Conservation (phyloP, 2,329 filamentous ascomycete species). For the Penicillium sp. region DNA sequence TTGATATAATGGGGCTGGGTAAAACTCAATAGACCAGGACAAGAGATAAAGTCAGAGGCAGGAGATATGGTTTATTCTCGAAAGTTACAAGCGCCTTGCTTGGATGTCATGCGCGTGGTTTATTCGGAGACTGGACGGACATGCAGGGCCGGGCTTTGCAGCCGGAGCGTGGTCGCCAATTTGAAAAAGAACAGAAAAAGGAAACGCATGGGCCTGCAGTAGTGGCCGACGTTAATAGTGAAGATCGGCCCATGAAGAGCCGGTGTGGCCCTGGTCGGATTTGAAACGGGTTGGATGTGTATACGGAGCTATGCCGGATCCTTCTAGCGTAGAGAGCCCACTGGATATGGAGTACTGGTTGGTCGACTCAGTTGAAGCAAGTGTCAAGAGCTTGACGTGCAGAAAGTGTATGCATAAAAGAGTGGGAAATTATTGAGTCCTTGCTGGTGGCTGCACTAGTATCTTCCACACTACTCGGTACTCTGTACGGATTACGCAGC, state of each 20-base stretch:
- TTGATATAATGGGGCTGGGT: neutral
- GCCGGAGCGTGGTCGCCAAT: neutral
- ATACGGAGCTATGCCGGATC: neutral
- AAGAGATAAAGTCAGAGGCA: neutral
- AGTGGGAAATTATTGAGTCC: conserved; percentile 3
- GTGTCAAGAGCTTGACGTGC: neutral
- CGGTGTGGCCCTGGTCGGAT: neutral
- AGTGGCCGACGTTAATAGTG: neutral
- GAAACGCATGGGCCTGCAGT: neutral
- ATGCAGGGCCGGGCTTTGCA: neutral
- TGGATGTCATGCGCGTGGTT: conserved; percentile 3
- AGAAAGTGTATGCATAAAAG: neutral
- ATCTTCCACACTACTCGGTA: too few relatives aligned
- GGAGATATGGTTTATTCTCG: neutral
- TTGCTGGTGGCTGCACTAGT: conserved; percentile 6
- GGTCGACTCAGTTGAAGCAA: neutral
- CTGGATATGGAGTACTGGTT: neutral
- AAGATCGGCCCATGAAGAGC: neutral
- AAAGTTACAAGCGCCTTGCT: conserved; percentile 1
- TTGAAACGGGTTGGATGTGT: neutral
- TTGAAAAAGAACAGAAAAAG: neutral
- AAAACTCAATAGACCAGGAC: neutral
- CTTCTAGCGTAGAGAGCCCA: neutral
- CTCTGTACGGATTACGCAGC: too few relatives aligned
- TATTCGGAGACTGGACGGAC: neutral